Evolutionary conservation across 208 protist genomes (phyloP).

Genomic region (Blechomonas ayalai): DNA sequence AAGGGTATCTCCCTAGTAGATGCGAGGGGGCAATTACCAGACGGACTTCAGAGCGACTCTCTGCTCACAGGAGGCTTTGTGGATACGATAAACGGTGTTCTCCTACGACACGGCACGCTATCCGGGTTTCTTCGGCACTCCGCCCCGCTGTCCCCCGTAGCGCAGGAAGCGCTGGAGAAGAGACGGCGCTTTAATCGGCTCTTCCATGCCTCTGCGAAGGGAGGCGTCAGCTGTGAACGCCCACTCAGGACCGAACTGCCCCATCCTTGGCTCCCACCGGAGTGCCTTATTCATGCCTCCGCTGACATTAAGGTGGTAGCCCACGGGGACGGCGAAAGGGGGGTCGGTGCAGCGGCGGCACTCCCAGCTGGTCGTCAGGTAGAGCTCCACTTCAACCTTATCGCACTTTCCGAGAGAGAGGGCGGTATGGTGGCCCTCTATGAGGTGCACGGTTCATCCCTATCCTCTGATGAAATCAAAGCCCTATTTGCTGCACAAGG

Average conservation of each 20-base stretch:
- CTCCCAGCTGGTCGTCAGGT: constrained; percentile 4
- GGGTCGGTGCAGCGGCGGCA: background rate
- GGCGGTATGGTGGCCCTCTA: constrained; percentile 47
- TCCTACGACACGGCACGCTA: constrained; percentile 12
- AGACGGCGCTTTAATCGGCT: constrained; percentile 11
- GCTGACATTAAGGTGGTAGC: constrained; percentile 5
- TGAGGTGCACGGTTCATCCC: constrained; percentile 40
- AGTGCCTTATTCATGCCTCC: constrained; percentile 15
- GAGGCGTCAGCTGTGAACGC: background rate
- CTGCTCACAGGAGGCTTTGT: constrained; percentile 25
- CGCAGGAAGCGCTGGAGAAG: constrained; percentile 10
- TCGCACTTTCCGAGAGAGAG: constrained; percentile 20
- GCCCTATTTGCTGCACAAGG: constrained; percentile 51
- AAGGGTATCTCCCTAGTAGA: too few relatives aligned
- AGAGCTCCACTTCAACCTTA: constrained; percentile 24
- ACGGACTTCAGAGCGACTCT: constrained; percentile 9
- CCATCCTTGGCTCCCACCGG: constrained; percentile 24
- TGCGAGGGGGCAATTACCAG: constrained; percentile 12
- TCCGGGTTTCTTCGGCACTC: constrained; percentile 5
- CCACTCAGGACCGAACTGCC: background rate
- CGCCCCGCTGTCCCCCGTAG: constrained; percentile 7
- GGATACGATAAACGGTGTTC: constrained; percentile 9
- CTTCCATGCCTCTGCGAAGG: constrained; percentile 9
- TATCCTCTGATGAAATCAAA: constrained; percentile 54
- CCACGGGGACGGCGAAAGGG: background rate